Conservation (phyloP, 805 yeast genomes). For the Sporopachydermia quercuum region DNA sequence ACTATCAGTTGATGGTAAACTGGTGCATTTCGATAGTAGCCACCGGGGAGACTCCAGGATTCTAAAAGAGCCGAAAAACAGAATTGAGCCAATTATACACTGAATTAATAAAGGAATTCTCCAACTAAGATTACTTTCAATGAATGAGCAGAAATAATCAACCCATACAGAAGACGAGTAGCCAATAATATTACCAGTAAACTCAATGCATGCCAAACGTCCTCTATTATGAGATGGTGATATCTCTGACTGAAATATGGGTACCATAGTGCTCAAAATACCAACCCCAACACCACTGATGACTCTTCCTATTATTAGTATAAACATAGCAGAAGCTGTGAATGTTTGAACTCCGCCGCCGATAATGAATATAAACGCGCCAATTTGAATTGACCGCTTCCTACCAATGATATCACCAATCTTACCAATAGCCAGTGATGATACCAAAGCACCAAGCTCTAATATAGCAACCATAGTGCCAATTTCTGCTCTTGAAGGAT, state of each 20-base stretch:
- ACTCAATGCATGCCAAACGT: slow-evolving; percentile 71
- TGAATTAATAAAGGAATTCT: slow-evolving; percentile 66
- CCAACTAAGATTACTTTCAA: slow-evolving; percentile 55
- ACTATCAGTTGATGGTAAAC: slow-evolving; percentile 41
- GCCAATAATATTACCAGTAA: slow-evolving; percentile 74
- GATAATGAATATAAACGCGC: slow-evolving; percentile 60
- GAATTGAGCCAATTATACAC: slow-evolving; percentile 52
- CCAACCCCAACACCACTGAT: slow-evolving; percentile 84
- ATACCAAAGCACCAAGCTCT: slow-evolving; percentile 75
- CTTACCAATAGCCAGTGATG: slow-evolving; percentile 65
- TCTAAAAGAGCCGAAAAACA: slow-evolving; percentile 60
- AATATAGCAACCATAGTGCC: slow-evolving; percentile 83
- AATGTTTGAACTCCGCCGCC: slow-evolving; percentile 69
- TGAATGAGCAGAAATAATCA: slow-evolving; percentile 58
- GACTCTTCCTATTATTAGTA: slow-evolving; percentile 61
- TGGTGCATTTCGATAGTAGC: slow-evolving; percentile 32
- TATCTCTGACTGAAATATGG: slow-evolving; percentile 79
- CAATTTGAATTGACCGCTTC: slow-evolving; percentile 61
- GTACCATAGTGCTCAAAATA: slow-evolving; percentile 66
- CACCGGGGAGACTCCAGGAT: slow-evolving; percentile 86
- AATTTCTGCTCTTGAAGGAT: slow-evolving; percentile 60
- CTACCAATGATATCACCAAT: slow-evolving; percentile 72
- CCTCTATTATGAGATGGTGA: slow-evolving; percentile 83
- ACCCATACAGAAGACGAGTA: slow-evolving; percentile 79
- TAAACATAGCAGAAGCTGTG: slow-evolving; percentile 30